phyloP scores from a whole-genome alignment of 1,139 yeast species.

The Zygosaccharomyces sapae region DNA sequence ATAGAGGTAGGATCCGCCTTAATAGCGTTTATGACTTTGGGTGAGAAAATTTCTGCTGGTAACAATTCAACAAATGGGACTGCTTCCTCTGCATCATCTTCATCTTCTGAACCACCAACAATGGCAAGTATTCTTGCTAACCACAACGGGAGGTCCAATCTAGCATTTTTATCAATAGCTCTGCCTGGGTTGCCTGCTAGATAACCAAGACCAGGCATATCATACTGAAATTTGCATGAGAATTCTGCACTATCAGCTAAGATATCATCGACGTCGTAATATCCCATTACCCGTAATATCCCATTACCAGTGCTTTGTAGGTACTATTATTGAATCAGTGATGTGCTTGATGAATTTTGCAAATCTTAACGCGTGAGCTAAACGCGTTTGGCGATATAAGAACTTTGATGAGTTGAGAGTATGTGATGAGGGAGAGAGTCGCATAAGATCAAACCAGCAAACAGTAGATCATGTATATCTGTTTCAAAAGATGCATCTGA shows the following conservation, averaged over 20 bases:
- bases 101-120: constrained; percentile 39
- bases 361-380: neutral
- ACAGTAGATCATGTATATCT: no score
- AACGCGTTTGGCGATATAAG: no score
- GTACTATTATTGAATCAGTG: neutral
- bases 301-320: constrained; percentile 27
- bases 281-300: constrained; percentile 44
- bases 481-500: no score
- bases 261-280: constrained; percentile 84
- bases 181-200: constrained; percentile 76
- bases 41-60: constrained; percentile 62
- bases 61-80: constrained; percentile 61
- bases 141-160: constrained; percentile 85
- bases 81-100: constrained; percentile 38
- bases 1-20: constrained; percentile 66
- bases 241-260: constrained; percentile 69
- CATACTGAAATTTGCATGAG: constrained; percentile 72
- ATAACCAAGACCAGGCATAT: constrained; percentile 82
- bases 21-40: constrained; percentile 71
- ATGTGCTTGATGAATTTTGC: neutral
- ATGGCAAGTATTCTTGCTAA: constrained; percentile 73
- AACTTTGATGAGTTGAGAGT: no score
- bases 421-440: no score
- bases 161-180: constrained; percentile 52
- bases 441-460: no score